phyloP scores from a whole-genome alignment of 805 yeast genomes.

The Lipomyces lipofer region DNA sequence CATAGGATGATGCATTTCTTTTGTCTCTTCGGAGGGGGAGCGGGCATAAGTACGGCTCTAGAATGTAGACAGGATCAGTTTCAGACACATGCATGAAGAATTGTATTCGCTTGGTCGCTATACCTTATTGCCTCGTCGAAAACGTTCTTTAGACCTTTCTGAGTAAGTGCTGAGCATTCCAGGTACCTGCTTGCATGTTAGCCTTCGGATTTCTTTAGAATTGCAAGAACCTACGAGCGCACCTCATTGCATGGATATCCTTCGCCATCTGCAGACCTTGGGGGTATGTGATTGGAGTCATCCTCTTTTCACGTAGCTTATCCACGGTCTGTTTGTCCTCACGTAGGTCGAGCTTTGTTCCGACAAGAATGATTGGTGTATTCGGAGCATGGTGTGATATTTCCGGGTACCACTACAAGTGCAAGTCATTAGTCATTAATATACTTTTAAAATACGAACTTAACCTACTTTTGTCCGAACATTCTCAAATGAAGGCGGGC shows the following conservation, averaged over 20 bases:
- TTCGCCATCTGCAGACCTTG: constrained; percentile 70
- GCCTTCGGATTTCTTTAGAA: not conserved
- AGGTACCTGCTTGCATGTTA: constrained; percentile 37
- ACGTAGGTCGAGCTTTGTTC: constrained; percentile 85
- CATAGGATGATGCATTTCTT: constrained; percentile 51
- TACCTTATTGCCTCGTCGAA: constrained; percentile 79
- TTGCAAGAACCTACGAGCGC: constrained; percentile 35
- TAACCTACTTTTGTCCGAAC: constrained; percentile 58
- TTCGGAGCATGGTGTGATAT: constrained; percentile 78
- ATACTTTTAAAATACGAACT: constrained; percentile 3
- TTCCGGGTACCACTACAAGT: constrained; percentile 70
- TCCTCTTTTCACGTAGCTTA: constrained; percentile 57
- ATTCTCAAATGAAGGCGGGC: constrained; percentile 76
- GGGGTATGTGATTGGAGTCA: constrained; percentile 58
- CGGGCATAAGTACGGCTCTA: constrained; percentile 33
- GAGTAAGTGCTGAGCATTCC: constrained; percentile 91
- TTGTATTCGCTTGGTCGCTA: constrained; percentile 40
- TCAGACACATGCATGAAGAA: not conserved
- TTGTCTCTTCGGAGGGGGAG: constrained; percentile 44
- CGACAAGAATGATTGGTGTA: constrained; percentile 69
- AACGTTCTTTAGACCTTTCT: constrained; percentile 78
- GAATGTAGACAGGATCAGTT: constrained; percentile 44
- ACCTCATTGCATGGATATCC: constrained; percentile 69
- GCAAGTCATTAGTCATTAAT: not conserved
- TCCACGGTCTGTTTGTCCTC: constrained; percentile 77